phyloP scores from a whole-genome alignment of 345 rosid species.

The Eucalyptus pauciflora region DNA sequence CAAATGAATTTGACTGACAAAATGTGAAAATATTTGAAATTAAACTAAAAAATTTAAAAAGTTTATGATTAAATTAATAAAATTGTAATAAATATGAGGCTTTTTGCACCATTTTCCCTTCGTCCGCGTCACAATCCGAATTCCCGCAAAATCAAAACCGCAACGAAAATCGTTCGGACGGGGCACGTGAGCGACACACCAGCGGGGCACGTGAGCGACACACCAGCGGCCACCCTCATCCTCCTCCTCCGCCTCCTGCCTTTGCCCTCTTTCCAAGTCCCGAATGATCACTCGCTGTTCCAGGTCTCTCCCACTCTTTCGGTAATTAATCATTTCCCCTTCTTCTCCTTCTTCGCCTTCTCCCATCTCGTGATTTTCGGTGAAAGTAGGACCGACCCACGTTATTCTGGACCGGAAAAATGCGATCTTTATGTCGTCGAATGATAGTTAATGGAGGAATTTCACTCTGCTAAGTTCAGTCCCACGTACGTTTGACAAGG shows the following conservation, averaged over 20 bases:
- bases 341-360: not conserved
- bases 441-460: not conserved
- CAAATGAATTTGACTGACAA: too few relatives aligned
- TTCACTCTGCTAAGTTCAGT: not conserved
- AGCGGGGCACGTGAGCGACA: not conserved
- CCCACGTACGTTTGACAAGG: not conserved
- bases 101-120: too few relatives aligned
- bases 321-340: not conserved
- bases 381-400: not conserved
- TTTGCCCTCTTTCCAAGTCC: not conserved
- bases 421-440: not conserved
- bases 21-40: accelerated
- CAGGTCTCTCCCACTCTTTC: not conserved
- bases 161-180: not conserved
- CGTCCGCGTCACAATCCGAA: not conserved
- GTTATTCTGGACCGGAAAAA: not conserved
- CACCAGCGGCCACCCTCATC: not conserved
- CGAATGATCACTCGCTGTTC: constrained; percentile 7
- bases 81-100: accelerated
- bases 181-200: not conserved
- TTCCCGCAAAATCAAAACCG: not conserved
- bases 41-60: too few relatives aligned
- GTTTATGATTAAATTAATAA: accelerated
- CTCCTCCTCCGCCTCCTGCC: not conserved
- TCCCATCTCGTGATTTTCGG: not conserved